These are phyloP conservation scores for Suillus cothurnatus DNA, from an alignment of 768 basidiomycete species.

Conservation along the genomic window DNA sequence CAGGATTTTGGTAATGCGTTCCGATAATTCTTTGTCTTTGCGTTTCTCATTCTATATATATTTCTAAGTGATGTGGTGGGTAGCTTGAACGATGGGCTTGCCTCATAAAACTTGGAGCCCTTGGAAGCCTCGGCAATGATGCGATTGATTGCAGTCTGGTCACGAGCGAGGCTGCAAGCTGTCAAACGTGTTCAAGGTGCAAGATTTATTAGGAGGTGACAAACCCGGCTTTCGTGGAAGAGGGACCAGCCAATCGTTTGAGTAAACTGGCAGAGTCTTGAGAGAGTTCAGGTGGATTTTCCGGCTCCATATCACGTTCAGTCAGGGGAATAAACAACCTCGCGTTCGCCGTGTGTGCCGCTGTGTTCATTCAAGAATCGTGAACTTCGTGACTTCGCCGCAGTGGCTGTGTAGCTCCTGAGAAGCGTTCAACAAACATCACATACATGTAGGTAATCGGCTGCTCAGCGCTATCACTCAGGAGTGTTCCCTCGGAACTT, in stretches of 20 bases:
- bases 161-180: constrained; percentile 59
- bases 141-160: constrained; percentile 83
- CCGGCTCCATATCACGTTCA: constrained; percentile 12
- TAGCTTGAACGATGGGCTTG: constrained; percentile 29
- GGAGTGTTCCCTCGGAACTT: not conserved
- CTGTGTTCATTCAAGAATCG: not conserved
- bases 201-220: constrained; percentile 24
- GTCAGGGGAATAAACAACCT: not conserved
- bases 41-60: constrained; percentile 77
- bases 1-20: constrained; percentile 71
- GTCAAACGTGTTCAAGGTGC: constrained; percentile 15
- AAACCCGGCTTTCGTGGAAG: constrained; percentile 87
- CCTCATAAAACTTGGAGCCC: constrained; percentile 92
- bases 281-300: constrained; percentile 39
- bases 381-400: not conserved
- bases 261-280: constrained; percentile 72
- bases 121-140: constrained; percentile 91
- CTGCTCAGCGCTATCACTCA: not conserved
- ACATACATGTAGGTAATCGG: not conserved
- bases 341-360: not conserved
- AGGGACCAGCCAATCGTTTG: constrained; percentile 83
- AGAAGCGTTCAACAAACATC: not conserved
- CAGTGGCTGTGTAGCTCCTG: constrained; percentile 4
- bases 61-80: constrained; percentile 6
- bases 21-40: constrained; percentile 84